Evolutionary conservation across 257 asterid genomes (phyloP).

Genomic region (Petrea volubilis): DNA sequence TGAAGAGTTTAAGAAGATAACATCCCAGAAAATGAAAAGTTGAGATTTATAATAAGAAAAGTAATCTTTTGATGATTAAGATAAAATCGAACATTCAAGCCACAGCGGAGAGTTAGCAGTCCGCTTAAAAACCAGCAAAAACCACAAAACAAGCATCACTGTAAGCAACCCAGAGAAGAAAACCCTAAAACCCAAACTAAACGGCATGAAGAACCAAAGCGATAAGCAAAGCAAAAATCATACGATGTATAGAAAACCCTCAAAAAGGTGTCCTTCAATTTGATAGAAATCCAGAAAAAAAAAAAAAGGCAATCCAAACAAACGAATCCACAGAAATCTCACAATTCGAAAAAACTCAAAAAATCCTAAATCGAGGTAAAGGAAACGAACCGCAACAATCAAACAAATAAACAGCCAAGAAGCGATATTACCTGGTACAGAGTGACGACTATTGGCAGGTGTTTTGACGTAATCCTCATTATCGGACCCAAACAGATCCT

Average conservation of each 20-base stretch:
- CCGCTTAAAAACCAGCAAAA: not conserved
- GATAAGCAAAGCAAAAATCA: not conserved
- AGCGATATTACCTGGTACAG: conserved; percentile 72
- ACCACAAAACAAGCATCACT: not conserved
- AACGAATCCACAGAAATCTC: not conserved
- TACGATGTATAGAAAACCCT: not conserved
- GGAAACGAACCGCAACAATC: not conserved
- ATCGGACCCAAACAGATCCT: conserved; percentile 94
- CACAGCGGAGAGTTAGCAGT: not conserved
- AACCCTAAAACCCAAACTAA: conserved; percentile 1
- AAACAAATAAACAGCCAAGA: not conserved
- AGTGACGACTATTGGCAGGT: conserved; percentile 54
- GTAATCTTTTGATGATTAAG: not conserved
- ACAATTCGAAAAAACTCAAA: not conserved
- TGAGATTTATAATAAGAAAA: too few species aligned
- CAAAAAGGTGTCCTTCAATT: not conserved
- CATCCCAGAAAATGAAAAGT: not conserved
- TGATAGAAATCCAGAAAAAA: not conserved
- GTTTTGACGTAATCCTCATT: conserved; percentile 81
- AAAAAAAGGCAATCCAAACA: not conserved
- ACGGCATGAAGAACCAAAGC: not conserved
- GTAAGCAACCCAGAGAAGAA: not conserved
- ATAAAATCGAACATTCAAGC: not conserved
- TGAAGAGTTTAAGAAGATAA: not conserved
- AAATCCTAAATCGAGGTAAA: conserved; percentile 2